phyloP scores from a whole-genome alignment of 306 rosid species.

The Elaeagnus macrophylla region DNA sequence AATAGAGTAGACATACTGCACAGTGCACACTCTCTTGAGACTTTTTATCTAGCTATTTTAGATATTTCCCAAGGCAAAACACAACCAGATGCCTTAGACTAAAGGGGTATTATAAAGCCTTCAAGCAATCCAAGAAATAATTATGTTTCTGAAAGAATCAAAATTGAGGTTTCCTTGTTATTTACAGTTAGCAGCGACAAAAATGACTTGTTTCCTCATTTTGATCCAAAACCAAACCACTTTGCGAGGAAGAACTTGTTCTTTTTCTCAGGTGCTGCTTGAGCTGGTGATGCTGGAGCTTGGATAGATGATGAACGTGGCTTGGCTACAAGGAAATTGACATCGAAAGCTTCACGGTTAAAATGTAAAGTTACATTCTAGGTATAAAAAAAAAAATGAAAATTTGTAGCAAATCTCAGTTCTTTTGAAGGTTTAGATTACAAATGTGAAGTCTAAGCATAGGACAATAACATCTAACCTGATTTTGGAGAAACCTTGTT shows the following conservation, averaged over 20 bases:
- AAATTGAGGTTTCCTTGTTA: slow-evolving; percentile 16
- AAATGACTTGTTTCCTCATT: slow-evolving; percentile 25
- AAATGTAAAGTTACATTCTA: neutral
- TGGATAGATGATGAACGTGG: slow-evolving; percentile 28
- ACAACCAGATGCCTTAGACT: neutral
- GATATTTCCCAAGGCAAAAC: neutral
- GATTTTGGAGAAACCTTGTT: slow-evolving; percentile 34
- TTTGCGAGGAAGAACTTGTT: slow-evolving; percentile 56
- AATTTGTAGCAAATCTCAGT: neutral
- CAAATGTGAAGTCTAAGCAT: neutral
- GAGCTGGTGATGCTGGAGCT: slow-evolving; percentile 36
- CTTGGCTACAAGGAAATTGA: slow-evolving; percentile 39
- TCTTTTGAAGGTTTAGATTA: too few relatives aligned
- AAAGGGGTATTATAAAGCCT: neutral
- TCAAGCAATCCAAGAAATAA: slow-evolving; percentile 11
- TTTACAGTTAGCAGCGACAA: slow-evolving; percentile 7
- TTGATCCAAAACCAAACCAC: slow-evolving; percentile 84
- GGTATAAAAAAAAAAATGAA: neutral
- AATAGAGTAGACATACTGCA: neutral
- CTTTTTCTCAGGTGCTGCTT: slow-evolving; percentile 43
- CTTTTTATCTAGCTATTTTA: neutral
- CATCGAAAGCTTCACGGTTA: slow-evolving; percentile 20
- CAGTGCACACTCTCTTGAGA: too few relatives aligned
- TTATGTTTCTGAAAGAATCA: neutral
- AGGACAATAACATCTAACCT: slow-evolving; percentile 27